Evolutionary conservation across 1,139 yeast species (phyloP).

Genomic region (Wickerhamomyces sp.): DNA sequence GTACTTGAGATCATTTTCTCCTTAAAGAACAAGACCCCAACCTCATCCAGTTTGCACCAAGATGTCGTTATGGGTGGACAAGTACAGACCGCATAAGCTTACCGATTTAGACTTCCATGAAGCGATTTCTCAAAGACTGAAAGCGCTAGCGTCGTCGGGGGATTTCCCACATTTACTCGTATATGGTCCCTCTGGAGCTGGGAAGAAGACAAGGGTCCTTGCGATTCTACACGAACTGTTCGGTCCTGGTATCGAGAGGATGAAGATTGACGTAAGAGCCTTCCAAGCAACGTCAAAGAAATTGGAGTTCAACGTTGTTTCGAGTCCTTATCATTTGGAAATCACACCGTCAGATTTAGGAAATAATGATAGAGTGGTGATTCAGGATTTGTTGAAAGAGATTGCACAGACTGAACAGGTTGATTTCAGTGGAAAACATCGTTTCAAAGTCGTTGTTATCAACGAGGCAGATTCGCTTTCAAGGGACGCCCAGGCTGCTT

Average conservation of each 20-base stretch:
- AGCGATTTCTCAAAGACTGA: slow-evolving; percentile 56
- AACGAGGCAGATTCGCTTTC: slow-evolving; percentile 92
- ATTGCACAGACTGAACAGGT: slow-evolving; percentile 95
- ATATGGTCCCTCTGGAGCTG: slow-evolving; percentile 96
- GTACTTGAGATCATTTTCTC: too few relatives aligned
- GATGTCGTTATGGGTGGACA: slow-evolving; percentile 97
- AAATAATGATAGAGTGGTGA: slow-evolving; percentile 87
- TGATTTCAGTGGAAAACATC: slow-evolving; percentile 61
- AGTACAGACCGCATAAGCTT: slow-evolving; percentile 74
- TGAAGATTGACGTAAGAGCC: slow-evolving; percentile 86
- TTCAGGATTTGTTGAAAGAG: slow-evolving; percentile 89
- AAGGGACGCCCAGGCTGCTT: slow-evolving; percentile 96
- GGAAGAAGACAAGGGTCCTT: slow-evolving; percentile 90
- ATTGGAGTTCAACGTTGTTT: slow-evolving; percentile 84
- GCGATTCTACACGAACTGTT: slow-evolving; percentile 75
- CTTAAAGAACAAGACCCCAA: too few relatives aligned
- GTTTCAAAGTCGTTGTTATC: slow-evolving; percentile 87
- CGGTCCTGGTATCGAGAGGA: slow-evolving; percentile 75
- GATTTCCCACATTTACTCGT: slow-evolving; percentile 91
- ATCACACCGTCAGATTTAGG: slow-evolving; percentile 98
- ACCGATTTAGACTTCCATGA: slow-evolving; percentile 62
- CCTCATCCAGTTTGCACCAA: too few relatives aligned
- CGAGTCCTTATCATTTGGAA: slow-evolving; percentile 87
- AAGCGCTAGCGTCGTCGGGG: slow-evolving; percentile 58
- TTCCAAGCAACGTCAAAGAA: slow-evolving; percentile 73